Evolutionary conservation across 495 filamentous ascomycete genomes (phyloP).

Genomic region (Hypoxylon perforatum): DNA sequence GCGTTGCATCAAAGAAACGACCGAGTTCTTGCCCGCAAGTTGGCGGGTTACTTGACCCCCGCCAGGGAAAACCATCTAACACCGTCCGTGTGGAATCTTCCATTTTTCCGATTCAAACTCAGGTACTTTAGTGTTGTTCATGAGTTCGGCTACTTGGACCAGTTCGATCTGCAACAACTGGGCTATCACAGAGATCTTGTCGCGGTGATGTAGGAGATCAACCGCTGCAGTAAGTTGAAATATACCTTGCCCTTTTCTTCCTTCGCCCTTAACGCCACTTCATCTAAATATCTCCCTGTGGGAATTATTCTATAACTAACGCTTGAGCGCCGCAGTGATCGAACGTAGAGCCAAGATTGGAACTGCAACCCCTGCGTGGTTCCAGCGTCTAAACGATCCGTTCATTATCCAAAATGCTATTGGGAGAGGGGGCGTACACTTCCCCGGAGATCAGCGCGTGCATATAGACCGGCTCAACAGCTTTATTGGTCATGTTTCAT

Average conservation of each 20-base stretch:
- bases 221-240: slow-evolving; percentile 7
- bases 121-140: too few relatives aligned
- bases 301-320: slow-evolving; percentile 2
- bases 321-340: background rate
- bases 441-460: slow-evolving; percentile 10
- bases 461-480: background rate
- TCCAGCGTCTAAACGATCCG: too few relatives aligned
- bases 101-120: background rate
- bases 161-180: too few relatives aligned
- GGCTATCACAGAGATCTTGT: background rate
- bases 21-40: too few relatives aligned
- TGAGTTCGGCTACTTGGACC: too few relatives aligned
- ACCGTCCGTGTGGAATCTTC: background rate
- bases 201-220: slow-evolving; percentile 5
- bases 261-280: background rate
- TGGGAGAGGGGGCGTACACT: too few relatives aligned
- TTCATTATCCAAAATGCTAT: too few relatives aligned
- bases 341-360: background rate
- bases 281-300: background rate
- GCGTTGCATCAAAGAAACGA: too few relatives aligned
- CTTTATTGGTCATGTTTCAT: background rate
- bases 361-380: slow-evolving; percentile 5
- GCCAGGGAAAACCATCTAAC: background rate
- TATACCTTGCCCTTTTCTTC: background rate
- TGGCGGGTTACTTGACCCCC: background rate